phyloP scores from a whole-genome alignment of 2,329 filamentous ascomycete species.

The Hypoxylon sp. region DNA sequence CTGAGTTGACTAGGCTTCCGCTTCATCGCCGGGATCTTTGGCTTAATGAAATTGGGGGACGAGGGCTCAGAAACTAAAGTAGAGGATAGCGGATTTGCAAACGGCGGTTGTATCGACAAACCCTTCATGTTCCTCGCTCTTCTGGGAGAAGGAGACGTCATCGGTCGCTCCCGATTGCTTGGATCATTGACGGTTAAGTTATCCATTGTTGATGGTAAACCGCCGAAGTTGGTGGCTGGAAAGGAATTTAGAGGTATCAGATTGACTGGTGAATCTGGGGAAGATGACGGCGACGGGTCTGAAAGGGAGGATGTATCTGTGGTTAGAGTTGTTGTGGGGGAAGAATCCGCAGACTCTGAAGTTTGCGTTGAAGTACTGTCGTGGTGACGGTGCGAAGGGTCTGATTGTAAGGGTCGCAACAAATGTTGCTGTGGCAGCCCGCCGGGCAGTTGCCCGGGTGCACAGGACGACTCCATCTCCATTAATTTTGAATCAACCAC shows the following conservation, averaged over 20 bases:
- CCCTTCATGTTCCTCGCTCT: slow-evolving; percentile 88
- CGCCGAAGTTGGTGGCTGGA: slow-evolving; percentile 71
- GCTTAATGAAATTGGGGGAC: slow-evolving; percentile 85
- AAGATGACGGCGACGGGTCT: slow-evolving; percentile 91
- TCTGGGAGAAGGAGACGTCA: slow-evolving; percentile 78
- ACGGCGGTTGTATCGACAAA: slow-evolving; percentile 80
- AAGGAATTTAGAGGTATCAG: slow-evolving; percentile 80
- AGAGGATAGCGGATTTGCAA: slow-evolving; percentile 62
- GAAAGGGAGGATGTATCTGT: slow-evolving; percentile 92
- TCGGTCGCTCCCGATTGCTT: slow-evolving; percentile 65
- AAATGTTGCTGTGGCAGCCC: slow-evolving; percentile 57
- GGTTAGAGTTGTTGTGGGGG: slow-evolving; percentile 92
- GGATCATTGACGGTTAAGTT: slow-evolving; percentile 63
- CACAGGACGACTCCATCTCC: slow-evolving; percentile 60
- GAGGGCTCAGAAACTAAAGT: slow-evolving; percentile 74
- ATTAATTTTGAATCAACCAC: slow-evolving; percentile 69
- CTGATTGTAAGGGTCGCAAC: slow-evolving; percentile 60
- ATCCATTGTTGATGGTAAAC: slow-evolving; percentile 61
- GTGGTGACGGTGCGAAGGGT: slow-evolving; percentile 76
- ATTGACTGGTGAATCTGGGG: slow-evolving; percentile 88
- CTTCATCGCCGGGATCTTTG: slow-evolving; percentile 77
- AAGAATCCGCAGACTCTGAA: slow-evolving; percentile 91
- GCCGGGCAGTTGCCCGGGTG: slow-evolving; percentile 53
- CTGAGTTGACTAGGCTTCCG: slow-evolving; percentile 85
- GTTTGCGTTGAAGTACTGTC: slow-evolving; percentile 83